Conservation (phyloP, 345 rosid genomes). For the Boechera retrofracta region DNA sequence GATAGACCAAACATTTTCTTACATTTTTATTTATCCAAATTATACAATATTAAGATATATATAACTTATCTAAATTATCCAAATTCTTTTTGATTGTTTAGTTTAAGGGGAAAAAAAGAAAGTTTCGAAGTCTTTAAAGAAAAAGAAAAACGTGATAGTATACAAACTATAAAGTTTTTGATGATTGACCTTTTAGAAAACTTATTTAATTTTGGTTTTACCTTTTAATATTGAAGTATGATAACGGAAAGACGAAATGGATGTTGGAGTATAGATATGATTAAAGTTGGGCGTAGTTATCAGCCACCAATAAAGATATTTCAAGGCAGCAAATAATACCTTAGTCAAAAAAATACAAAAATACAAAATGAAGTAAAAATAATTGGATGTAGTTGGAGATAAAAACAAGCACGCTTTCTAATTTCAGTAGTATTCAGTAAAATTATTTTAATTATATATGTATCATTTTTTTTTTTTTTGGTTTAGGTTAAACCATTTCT, state of each 20-base stretch:
- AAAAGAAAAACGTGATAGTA: too few species aligned
- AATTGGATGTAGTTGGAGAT: slow-evolving; percentile 39
- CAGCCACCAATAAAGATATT: slow-evolving; percentile 43
- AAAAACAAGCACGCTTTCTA: neutral
- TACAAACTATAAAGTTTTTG: neutral
- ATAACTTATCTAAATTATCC: too few species aligned
- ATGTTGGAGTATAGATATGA: slow-evolving; percentile 41
- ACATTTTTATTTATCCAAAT: too few species aligned
- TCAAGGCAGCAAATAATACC: slow-evolving; percentile 14
- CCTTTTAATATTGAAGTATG: slow-evolving; percentile 30
- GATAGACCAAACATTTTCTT: too few species aligned
- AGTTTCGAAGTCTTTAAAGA: too few species aligned
- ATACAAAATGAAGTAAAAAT: neutral
- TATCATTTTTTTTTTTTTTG: neutral
- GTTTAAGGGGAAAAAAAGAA: too few species aligned
- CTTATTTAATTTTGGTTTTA: neutral
- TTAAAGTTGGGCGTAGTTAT: slow-evolving; percentile 42
- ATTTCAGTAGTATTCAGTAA: too few species aligned
- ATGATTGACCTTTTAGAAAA: slow-evolving; percentile 9
- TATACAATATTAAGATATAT: too few species aligned
- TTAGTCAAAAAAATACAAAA: neutral
- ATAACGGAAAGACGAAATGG: slow-evolving; percentile 35
- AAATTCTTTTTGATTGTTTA: too few species aligned
- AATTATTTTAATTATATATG: too few species aligned
- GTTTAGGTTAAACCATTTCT: neutral